phyloP scores from a whole-genome alignment of 768 basidiomycete genomes.

The Boletus rubroflammeus region DNA sequence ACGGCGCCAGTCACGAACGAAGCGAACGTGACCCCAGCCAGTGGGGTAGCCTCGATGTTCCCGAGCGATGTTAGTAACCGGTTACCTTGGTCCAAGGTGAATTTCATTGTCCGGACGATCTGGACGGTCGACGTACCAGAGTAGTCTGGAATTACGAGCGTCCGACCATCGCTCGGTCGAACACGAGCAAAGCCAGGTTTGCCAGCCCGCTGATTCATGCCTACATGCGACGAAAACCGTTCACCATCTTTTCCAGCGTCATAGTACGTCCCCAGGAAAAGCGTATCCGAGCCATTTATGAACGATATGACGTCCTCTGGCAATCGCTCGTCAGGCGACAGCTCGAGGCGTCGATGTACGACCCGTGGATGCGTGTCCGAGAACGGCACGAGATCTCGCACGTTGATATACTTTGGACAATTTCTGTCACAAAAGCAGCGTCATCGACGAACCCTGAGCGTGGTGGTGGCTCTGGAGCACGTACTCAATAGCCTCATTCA shows the following conservation, averaged over 20 bases:
- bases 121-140: conserved; percentile 36
- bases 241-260: conserved; percentile 35
- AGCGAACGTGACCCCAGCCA: conserved; percentile 54
- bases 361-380: conserved; percentile 39
- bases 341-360: conserved; percentile 29
- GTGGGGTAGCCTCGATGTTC: conserved; percentile 56
- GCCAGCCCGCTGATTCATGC: conserved; percentile 67
- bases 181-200: conserved; percentile 58
- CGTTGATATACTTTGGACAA: conserved; percentile 67
- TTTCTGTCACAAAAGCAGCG: conserved; percentile 38
- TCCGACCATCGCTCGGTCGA: conserved; percentile 48
- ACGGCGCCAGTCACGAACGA: conserved; percentile 53
- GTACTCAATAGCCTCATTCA: conserved; percentile 60
- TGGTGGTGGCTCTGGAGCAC: conserved; percentile 16
- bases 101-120: background rate
- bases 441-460: background rate
- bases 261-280: conserved; percentile 57
- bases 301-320: conserved; percentile 49
- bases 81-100: conserved; percentile 42
- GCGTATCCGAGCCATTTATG: conserved; percentile 49
- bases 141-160: conserved; percentile 58
- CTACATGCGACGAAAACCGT: conserved; percentile 53
- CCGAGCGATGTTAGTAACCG: conserved; percentile 60
- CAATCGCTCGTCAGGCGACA: conserved; percentile 40
- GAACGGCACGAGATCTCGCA: conserved; percentile 48